Conservation (phyloP, 2,329 filamentous ascomycete species). For the Monilinia fructicola region DNA sequence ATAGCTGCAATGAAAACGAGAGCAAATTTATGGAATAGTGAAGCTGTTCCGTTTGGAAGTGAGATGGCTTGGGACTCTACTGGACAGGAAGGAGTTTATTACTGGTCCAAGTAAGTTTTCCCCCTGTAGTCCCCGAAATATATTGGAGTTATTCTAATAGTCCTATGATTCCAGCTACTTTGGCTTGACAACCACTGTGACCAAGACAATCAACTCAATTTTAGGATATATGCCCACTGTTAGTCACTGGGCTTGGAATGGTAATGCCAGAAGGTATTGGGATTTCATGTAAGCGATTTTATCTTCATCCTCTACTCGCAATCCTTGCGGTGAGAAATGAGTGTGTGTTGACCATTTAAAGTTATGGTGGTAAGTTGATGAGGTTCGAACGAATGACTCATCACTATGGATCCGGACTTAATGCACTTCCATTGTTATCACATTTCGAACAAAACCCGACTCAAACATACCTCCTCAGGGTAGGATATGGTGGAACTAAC, state of each 20-base stretch:
- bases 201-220: slow-evolving; percentile 56
- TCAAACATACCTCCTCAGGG: slow-evolving; percentile 52
- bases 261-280: slow-evolving; percentile 52
- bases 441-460: slow-evolving; percentile 49
- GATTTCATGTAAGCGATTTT: slow-evolving; percentile 45
- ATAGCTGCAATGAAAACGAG: slow-evolving; percentile 50
- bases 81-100: slow-evolving; percentile 61
- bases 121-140: no score
- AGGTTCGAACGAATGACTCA: slow-evolving; percentile 54
- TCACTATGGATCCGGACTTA: slow-evolving; percentile 60
- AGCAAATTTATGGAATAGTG: slow-evolving; percentile 50
- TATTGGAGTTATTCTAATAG: not conserved
- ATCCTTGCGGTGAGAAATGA: not conserved
- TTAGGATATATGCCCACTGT: slow-evolving; percentile 58
- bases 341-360: not conserved
- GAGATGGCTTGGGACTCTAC: slow-evolving; percentile 65
- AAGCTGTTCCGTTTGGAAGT: slow-evolving; percentile 56
- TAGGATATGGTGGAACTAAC: slow-evolving; percentile 54
- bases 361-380: slow-evolving; percentile 39
- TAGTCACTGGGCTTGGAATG: slow-evolving; percentile 62
- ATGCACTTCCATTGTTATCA: slow-evolving; percentile 54
- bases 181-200: slow-evolving; percentile 46
- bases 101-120: slow-evolving; percentile 47
- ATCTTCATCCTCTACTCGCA: not conserved
- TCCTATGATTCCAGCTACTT: slow-evolving; percentile 45